These are phyloP conservation scores for Tagetes erecta DNA, from an alignment of 129 eudicot genomes.

Conservation along the genomic window DNA sequence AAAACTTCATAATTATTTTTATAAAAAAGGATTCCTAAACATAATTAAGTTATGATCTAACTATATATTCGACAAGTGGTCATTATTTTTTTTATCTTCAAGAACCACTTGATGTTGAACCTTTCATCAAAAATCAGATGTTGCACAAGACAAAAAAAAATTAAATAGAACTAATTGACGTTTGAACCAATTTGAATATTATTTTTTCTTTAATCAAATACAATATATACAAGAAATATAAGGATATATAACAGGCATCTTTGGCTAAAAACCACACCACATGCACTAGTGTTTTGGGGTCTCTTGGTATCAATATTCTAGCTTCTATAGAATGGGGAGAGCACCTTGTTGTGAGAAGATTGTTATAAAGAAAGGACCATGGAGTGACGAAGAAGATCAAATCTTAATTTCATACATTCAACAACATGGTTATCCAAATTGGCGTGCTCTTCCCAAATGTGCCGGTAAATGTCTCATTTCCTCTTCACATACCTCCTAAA, in stretches of 20 bases:
- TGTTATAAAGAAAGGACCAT: constrained; percentile 87
- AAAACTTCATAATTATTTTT: too few relatives aligned
- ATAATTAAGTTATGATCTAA: too few relatives aligned
- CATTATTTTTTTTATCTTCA: constrained; percentile 1
- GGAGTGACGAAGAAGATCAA: constrained; percentile 76
- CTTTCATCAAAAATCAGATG: constrained; percentile 9
- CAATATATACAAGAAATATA: neutral
- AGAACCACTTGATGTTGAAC: neutral
- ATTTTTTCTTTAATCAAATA: neutral
- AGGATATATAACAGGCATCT: constrained; percentile 24
- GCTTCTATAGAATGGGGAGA: constrained; percentile 61
- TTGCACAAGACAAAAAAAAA: neutral
- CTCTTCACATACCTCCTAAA: neutral
- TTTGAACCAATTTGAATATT: neutral
- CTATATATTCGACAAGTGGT: neutral
- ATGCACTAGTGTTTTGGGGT: constrained; percentile 14
- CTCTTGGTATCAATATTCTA: constrained; percentile 13
- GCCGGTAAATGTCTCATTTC: constrained; percentile 50
- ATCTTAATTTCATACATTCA: constrained; percentile 51
- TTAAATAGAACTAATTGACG: neutral
- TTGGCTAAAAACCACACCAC: constrained; percentile 19
- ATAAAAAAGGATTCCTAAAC: too few relatives aligned
- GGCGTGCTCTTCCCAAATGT: constrained; percentile 87
- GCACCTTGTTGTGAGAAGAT: constrained; percentile 83
- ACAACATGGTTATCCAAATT: constrained; percentile 63